Evolutionary conservation across 805 yeast genomes (phyloP).

Genomic region (Myxozyma nipponensis): DNA sequence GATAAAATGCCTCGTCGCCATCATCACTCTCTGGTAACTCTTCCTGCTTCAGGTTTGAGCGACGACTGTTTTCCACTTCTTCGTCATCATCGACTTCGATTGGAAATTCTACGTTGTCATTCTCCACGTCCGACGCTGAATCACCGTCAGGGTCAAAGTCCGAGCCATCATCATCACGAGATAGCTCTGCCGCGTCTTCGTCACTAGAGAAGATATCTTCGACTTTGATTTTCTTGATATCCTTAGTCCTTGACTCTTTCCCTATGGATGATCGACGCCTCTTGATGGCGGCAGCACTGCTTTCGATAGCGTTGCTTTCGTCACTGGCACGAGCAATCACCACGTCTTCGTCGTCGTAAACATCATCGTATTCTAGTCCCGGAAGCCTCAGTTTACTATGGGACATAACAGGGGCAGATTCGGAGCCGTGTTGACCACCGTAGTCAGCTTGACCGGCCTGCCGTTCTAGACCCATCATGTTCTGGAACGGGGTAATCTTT

Average conservation of each 20-base stretch:
- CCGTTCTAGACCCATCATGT: conserved; percentile 53
- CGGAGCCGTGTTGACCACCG: conserved; percentile 4
- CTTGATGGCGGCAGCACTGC: conserved; percentile 1
- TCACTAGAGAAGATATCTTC: conserved; percentile 2
- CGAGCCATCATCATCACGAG: conserved; percentile 3
- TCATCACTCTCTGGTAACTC: conserved; percentile 59
- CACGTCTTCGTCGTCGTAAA: conserved; percentile 29
- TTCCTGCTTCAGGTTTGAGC: conserved; percentile 30
- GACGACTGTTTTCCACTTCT: conserved; percentile 14
- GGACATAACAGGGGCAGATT: conserved; percentile 14
- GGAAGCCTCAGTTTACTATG: conserved; percentile 24
- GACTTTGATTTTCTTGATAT: neutral
- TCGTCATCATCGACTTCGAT: conserved; percentile 32
- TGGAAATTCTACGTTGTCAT: conserved; percentile 32
- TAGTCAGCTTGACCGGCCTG: conserved; percentile 45
- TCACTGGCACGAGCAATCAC: conserved; percentile 32
- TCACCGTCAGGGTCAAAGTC: conserved; percentile 16
- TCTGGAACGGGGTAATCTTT: conserved; percentile 89
- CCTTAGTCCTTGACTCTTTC: neutral
- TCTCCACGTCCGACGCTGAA: conserved; percentile 15
- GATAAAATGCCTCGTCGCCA: conserved; percentile 69
- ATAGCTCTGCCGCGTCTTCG: neutral
- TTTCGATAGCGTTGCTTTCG: conserved; percentile 10
- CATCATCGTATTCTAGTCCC: conserved; percentile 24
- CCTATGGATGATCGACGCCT: conserved; percentile 9